Percentiles rank a stretch among this genome's conserved stretches.
Conservation (phyloP, 2,329 filamentous ascomycete species). For the Fusarium lyarnte region DNA sequence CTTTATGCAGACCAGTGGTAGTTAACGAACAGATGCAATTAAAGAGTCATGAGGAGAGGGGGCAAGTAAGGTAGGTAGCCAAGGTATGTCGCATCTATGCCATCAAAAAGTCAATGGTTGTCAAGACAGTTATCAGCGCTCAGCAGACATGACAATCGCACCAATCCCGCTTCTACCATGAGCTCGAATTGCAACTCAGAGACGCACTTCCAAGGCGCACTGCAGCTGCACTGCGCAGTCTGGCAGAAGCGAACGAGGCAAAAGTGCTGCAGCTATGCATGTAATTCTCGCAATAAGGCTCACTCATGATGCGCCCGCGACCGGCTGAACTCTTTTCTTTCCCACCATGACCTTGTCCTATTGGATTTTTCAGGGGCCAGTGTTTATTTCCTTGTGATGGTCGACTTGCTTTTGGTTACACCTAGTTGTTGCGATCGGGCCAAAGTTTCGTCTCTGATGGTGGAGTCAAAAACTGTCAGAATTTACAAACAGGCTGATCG, state of each 20-base stretch:
- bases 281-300: slow-evolving; percentile 26
- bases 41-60: slow-evolving; percentile 33
- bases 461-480: slow-evolving; percentile 8
- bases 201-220: slow-evolving; percentile 18
- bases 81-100: background rate
- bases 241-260: slow-evolving; percentile 5
- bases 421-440: slow-evolving; percentile 17
- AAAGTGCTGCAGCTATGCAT: slow-evolving; percentile 12
- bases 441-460: slow-evolving; percentile 5
- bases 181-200: slow-evolving; percentile 7
- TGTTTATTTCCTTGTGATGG: slow-evolving; percentile 12
- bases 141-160: background rate
- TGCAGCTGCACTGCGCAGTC: slow-evolving; percentile 22
- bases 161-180: slow-evolving; percentile 9
- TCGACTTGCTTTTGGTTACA: background rate
- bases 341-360: background rate
- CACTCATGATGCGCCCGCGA: slow-evolving; percentile 27
- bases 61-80: background rate
- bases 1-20: slow-evolving; percentile 3
- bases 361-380: slow-evolving; percentile 5
- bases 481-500: slow-evolving; percentile 4
- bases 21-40: slow-evolving; percentile 36
- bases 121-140: background rate
- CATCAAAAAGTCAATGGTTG: slow-evolving; percentile 6
- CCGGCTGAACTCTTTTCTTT: slow-evolving; percentile 3